phyloP scores from a whole-genome alignment of 257 asterid genomes.

The Eucommia ulmoides region DNA sequence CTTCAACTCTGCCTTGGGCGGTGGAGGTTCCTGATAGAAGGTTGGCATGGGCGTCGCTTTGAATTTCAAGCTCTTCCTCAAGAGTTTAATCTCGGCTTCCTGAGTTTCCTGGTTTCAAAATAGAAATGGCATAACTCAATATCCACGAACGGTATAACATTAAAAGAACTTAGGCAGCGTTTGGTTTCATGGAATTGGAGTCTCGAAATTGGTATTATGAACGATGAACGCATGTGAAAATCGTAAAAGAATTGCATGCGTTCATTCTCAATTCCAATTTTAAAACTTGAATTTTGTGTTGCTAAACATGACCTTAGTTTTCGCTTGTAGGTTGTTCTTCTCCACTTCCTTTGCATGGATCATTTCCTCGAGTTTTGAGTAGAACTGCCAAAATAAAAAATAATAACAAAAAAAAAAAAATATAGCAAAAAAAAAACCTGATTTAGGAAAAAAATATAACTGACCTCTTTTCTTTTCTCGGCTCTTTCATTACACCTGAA shows the following conservation, averaged over 20 bases:
- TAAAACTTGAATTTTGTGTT: neutral
- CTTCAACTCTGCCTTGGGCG: slow-evolving; percentile 79
- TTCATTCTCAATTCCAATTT: too few relatives aligned
- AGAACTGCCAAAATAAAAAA: slow-evolving; percentile 36
- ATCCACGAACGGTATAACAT: slow-evolving; percentile 1
- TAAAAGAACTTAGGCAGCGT: neutral
- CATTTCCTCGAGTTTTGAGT: slow-evolving; percentile 86
- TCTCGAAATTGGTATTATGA: too few relatives aligned
- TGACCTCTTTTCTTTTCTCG: slow-evolving; percentile 19
- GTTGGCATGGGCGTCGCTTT: slow-evolving; percentile 98
- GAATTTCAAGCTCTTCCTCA: slow-evolving; percentile 74
- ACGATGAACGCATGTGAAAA: too few relatives aligned
- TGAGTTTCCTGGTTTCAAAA: slow-evolving; percentile 57
- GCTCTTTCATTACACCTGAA: slow-evolving; percentile 23
- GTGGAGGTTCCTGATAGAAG: slow-evolving; percentile 96
- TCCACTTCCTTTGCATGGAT: slow-evolving; percentile 88
- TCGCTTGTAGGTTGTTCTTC: slow-evolving; percentile 60
- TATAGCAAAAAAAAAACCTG: neutral
- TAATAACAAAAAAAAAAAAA: neutral
- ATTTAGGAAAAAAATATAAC: neutral
- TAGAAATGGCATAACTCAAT: slow-evolving; percentile 7
- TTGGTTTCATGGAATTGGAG: neutral
- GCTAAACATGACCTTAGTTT: slow-evolving; percentile 42
- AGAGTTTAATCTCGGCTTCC: slow-evolving; percentile 78
- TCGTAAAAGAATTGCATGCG: too few relatives aligned